Evolutionary conservation across 306 rosid species (phyloP).

Genomic region (Corylus avellana): DNA sequence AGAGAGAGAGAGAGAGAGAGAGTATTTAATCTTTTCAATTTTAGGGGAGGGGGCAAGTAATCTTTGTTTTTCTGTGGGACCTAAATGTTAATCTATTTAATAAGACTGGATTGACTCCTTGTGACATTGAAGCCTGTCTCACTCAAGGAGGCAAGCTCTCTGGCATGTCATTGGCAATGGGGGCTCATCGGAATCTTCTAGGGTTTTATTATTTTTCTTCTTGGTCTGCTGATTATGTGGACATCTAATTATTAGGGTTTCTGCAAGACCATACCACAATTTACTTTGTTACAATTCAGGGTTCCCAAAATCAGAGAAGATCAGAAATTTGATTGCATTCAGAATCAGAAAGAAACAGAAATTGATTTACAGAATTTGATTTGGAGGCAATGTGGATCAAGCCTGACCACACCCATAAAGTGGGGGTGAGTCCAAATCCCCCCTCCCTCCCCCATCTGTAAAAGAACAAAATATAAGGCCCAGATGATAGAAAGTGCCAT

Average conservation of each 20-base stretch:
- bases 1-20: conserved; percentile 2
- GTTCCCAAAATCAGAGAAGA: no score
- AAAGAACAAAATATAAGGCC: conserved; percentile 33
- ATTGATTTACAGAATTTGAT: no score
- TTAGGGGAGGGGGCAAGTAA: not conserved
- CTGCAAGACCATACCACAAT: not conserved
- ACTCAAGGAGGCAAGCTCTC: conserved; percentile 54
- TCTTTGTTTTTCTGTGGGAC: not conserved
- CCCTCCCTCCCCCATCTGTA: not conserved
- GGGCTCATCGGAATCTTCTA: conserved; percentile 41
- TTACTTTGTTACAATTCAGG: not conserved
- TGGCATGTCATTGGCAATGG: conserved; percentile 52
- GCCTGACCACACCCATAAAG: conserved; percentile 51
- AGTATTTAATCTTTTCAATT: not conserved
- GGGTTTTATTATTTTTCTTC: conserved; percentile 12
- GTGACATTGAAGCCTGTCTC: conserved; percentile 56
- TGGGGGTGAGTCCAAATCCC: conserved; percentile 35
- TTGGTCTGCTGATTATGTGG: not conserved
- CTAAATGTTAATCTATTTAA: not conserved
- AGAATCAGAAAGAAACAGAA: no score
- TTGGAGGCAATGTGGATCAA: conserved; percentile 56
- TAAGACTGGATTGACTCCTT: conserved; percentile 18
- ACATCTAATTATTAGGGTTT: not conserved
- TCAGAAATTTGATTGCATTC: no score
- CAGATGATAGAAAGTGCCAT: conserved; percentile 51